phyloP scores from a whole-genome alignment of 2,329 filamentous ascomycete genomes.

The Thielaviopsis ethacetica region DNA sequence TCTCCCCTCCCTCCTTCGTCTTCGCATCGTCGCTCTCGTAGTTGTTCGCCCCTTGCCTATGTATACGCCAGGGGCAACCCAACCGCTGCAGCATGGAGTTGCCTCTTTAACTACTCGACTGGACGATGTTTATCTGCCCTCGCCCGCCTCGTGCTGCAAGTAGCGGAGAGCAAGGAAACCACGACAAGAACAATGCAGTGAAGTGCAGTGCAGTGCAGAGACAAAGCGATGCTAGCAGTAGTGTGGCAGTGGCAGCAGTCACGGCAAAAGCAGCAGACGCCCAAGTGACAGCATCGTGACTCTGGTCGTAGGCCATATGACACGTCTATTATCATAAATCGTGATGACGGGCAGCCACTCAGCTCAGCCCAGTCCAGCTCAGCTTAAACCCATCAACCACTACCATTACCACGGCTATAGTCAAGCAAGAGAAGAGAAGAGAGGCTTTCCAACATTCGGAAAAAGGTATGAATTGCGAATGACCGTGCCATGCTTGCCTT shows the following conservation, averaged over 20 bases:
- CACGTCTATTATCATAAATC: neutral
- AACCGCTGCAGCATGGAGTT: neutral
- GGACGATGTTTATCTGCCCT: neutral
- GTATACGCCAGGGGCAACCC: neutral
- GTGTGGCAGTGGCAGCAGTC: neutral
- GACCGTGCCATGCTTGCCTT: conserved; percentile 9
- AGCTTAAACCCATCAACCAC: neutral
- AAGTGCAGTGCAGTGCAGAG: neutral
- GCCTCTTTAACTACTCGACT: neutral
- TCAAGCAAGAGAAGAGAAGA: neutral
- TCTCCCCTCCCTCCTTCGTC: neutral
- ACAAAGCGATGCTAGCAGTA: neutral
- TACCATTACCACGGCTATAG: neutral
- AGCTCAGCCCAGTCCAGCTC: neutral
- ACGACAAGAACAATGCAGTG: too few species aligned
- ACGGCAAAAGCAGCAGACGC: neutral
- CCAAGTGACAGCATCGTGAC: neutral
- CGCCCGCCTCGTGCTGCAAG: neutral
- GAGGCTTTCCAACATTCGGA: conserved; percentile 1
- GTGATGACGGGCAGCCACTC: neutral
- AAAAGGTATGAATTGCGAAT: neutral
- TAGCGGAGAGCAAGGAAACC: too few species aligned
- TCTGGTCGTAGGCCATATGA: neutral
- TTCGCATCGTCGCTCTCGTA: neutral
- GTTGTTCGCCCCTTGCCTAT: neutral